These are phyloP conservation scores for Tuber indicum DNA, from an alignment of 495 filamentous ascomycete species.

Conservation along the genomic window DNA sequence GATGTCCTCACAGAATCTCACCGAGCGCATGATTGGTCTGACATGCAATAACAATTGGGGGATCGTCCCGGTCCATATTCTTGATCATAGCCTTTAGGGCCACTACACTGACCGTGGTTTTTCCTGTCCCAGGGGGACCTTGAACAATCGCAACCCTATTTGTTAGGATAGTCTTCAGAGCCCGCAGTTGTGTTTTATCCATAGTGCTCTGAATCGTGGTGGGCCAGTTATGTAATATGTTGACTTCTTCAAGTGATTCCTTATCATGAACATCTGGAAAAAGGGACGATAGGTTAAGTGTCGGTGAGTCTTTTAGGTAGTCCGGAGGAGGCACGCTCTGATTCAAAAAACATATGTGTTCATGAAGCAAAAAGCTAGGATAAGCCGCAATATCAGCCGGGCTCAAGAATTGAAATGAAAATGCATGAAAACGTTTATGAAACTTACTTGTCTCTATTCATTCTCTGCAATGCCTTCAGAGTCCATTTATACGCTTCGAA, in stretches of 20 bases:
- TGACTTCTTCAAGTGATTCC: constrained; percentile 43
- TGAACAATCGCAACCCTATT: constrained; percentile 73
- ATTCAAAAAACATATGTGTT: constrained; percentile 55
- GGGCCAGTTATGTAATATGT: constrained; percentile 53
- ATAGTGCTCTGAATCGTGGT: constrained; percentile 48
- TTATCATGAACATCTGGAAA: constrained; percentile 42
- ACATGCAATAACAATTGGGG: constrained; percentile 70
- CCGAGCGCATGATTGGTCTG: constrained; percentile 86
- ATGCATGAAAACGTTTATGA: background rate
- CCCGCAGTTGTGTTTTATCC: constrained; percentile 63
- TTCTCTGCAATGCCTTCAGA: constrained; percentile 65
- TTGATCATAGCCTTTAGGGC: constrained; percentile 62
- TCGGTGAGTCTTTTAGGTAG: constrained; percentile 49
- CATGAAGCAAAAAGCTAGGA: constrained; percentile 51
- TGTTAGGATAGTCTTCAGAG: constrained; percentile 63
- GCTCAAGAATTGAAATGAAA: constrained; percentile 44
- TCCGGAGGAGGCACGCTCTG: constrained; percentile 47
- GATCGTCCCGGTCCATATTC: constrained; percentile 55
- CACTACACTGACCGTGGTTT: constrained; percentile 42
- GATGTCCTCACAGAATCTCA: background rate
- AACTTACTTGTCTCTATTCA: constrained; percentile 55
- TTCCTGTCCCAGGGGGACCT: constrained; percentile 83
- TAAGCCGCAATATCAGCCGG: constrained; percentile 38
- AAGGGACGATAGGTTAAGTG: constrained; percentile 47
- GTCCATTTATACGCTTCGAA: constrained; percentile 69